phyloP scores from a whole-genome alignment of 176 grass and related monocot genomes.

The Lolium multiflorum region DNA sequence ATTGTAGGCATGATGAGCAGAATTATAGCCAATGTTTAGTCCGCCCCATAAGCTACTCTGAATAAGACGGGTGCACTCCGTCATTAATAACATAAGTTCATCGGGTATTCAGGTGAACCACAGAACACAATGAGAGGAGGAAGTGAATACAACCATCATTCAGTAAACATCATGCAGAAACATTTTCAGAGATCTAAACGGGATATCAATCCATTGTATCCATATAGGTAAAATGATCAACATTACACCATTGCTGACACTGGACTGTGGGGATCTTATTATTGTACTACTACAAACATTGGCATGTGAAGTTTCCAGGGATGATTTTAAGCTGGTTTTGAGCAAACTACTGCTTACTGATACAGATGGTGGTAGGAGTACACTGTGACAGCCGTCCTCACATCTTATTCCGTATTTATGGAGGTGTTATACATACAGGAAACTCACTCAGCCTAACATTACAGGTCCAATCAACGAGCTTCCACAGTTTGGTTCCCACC shows the following conservation, averaged over 20 bases:
- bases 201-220: background rate
- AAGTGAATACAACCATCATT: background rate
- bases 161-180: background rate
- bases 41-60: background rate
- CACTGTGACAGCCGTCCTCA: background rate
- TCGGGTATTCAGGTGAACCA: constrained; percentile 4
- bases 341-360: constrained; percentile 2
- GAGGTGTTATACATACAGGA: background rate
- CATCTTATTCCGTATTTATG: constrained; percentile 45
- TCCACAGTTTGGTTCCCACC: constrained; percentile 58
- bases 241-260: constrained; percentile 1
- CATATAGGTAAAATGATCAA: background rate
- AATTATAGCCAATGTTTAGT: constrained; percentile 7
- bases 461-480: constrained; percentile 55
- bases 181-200: background rate
- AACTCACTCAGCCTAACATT: background rate
- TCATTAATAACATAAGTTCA: background rate
- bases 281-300: constrained; percentile 16
- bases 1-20: background rate
- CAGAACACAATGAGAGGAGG: background rate
- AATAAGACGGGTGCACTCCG: background rate
- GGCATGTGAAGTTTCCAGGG: constrained; percentile 25
- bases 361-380: constrained; percentile 17
- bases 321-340: background rate
- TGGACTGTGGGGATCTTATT: background rate